Evolutionary conservation across 2,329 filamentous ascomycete species (phyloP), one percentile per base, ranked within the genome.

Genomic region (Myriosclerotinia duriaeana): DNA sequence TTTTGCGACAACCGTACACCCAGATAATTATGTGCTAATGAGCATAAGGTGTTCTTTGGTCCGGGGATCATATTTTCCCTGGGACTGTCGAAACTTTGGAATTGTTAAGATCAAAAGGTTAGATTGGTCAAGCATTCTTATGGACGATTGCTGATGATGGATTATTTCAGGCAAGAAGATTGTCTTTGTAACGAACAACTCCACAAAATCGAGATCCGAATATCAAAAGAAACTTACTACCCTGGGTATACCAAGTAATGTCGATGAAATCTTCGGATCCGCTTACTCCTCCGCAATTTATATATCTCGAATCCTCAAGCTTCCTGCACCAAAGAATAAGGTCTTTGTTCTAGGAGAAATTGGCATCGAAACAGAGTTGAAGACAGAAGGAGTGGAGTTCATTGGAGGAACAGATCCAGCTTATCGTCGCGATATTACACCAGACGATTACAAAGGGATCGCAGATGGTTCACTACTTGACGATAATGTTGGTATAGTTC

Each of bases 141-240:
- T 9, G 26, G 7, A n/a, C 12, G 30, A 36, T 14, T n/a, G 8
- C 48, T 60, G 17, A 60, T 38, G 7, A 53, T 38, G 68, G 26
- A 38, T 71, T 64, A 56, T 17, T 46, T 38, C 64, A 95, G 93
- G 92, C 76, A 99, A 99, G 79, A 89, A 89, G 77, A 85, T 95
- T 44, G 88, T 99, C 65, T 99, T 99, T 76, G 95, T 99, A 63
- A 99, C 95, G 52, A 99, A 99, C 81, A 99, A 99, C 82, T 97
- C 93, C 76, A 98, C 95, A 66, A 99, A 99, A 78, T 97, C 94
- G 14, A 90, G 95, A 66, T 82, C 85, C 60, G 93, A 97, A 77
- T 99, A 99, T 80, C 89, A 90, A 78, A 92, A 94, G 82, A 99
- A 98, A 77, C 89, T 99, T 68, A 87, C 90, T 56, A 81, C 81